Evolutionary conservation across 1,284 basidiomycete species (phyloP), one percentile per base, ranked within the genome.

Genomic region (Malassezia dermatis): DNA sequence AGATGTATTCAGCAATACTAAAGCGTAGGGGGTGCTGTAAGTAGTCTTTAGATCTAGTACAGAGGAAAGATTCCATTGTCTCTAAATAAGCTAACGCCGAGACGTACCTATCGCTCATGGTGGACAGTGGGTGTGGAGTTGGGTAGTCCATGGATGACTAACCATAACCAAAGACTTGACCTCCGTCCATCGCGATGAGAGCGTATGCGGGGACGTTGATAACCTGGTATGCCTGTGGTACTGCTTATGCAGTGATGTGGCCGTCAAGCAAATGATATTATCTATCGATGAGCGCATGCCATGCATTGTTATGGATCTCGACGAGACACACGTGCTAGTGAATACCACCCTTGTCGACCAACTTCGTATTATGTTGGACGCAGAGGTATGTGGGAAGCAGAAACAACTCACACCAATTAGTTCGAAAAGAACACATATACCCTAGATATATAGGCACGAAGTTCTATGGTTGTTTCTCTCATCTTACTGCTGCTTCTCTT

Each of bases 251-350:
- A 89, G 88, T 68, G 88, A 90, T 72, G 82, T 87, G 5, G 88
- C 88, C 3, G 88, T 89, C 50, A 90, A 90, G 76, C 88, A 90
- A 72, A 89, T 90, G 52, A 79, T 89, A 26, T 79, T 89, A 34
- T 78, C 82, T 13, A 82, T 90, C 80, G 86, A 91, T 74, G 85
- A 88, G 75, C 56, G 63, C 8, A 65, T 69, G 24, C 63, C 69
- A 19, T 90, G 90, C 75, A 84, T 90, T 63, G 86, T 89, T 55
- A 84, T 89, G 67, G 88, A 91, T 65, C 74, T 90, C 26, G 88
- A 90, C 69, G 86, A 89, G 59, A 82, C 83, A 51, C 87, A 89
- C 75, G 70, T 90, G 0, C 81, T 90, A 43, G 85, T 89, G 73
- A 85, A 84, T 65, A 82, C 84, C 0, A 87, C 89, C 58, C 81